Conservation (phyloP, 768 basidiomycete genomes). For the Lentinus brumalis region DNA sequence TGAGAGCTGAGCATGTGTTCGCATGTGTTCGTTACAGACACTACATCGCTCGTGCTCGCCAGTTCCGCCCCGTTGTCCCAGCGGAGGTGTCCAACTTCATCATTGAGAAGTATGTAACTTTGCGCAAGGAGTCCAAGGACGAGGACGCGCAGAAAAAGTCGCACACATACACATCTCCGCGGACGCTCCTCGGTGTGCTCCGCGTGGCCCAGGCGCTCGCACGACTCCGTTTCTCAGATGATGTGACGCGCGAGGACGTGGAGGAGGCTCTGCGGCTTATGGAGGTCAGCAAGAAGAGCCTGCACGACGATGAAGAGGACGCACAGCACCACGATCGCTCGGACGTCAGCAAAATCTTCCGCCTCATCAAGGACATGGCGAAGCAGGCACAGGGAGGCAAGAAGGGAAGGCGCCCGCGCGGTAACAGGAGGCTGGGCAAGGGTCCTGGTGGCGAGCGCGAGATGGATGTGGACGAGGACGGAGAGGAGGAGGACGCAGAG, state of each 20-base stretch:
- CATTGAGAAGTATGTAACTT: slow-evolving; percentile 92
- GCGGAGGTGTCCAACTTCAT: slow-evolving; percentile 87
- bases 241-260: slow-evolving; percentile 84
- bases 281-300: slow-evolving; percentile 93
- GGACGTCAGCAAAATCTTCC: slow-evolving; percentile 80
- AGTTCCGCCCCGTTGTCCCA: slow-evolving; percentile 88
- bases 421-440: slow-evolving; percentile 59
- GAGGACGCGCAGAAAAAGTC: slow-evolving; percentile 86
- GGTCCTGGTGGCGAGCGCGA: slow-evolving; percentile 75
- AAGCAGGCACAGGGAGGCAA: slow-evolving; percentile 33
- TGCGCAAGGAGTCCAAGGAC: slow-evolving; percentile 91
- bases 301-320: slow-evolving; percentile 77
- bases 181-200: slow-evolving; percentile 92
- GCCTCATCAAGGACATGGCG: slow-evolving; percentile 89
- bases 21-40: slow-evolving; percentile 52
- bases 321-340: slow-evolving; percentile 71
- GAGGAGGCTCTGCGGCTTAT: slow-evolving; percentile 96
- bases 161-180: slow-evolving; percentile 93
- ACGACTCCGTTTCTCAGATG: slow-evolving; percentile 81
- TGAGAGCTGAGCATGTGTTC: not conserved
- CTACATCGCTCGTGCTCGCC: slow-evolving; percentile 91
- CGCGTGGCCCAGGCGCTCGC: slow-evolving; percentile 95
- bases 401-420: slow-evolving; percentile 40
- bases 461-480: slow-evolving; percentile 60
- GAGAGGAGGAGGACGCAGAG: slow-evolving; percentile 52